These are phyloP conservation scores for Lignosus rhinocerotis DNA, from an alignment of 1,284 basidiomycete species.

Conservation along the genomic window DNA sequence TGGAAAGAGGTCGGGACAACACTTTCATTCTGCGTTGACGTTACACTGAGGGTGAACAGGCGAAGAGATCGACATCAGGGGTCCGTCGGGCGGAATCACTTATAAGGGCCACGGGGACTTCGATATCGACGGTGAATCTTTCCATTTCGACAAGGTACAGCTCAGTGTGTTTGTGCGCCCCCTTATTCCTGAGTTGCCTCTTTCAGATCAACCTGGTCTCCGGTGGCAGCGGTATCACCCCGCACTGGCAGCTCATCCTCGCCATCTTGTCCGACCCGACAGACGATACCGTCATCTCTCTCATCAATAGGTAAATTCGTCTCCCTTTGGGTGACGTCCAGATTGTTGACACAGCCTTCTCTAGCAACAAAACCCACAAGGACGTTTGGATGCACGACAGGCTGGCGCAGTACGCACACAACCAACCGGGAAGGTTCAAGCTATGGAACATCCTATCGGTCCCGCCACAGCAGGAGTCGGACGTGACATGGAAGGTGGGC, in stretches of 20 bases:
- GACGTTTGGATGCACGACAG: constrained; percentile 26
- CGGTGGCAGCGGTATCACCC: constrained; percentile 28
- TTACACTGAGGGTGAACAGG: neutral
- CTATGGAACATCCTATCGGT: constrained; percentile 26
- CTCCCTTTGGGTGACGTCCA: neutral
- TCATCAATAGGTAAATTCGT: constrained; percentile 23
- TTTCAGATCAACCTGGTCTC: constrained; percentile 28
- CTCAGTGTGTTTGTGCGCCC: neutral
- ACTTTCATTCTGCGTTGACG: no score
- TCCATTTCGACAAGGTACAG: constrained; percentile 22
- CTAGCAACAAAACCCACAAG: constrained; percentile 27
- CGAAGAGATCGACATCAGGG: constrained; percentile 28
- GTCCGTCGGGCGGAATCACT: constrained; percentile 26
- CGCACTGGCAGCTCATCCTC: constrained; percentile 31
- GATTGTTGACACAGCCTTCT: neutral
- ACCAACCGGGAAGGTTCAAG: constrained; percentile 21
- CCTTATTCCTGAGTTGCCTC: no score
- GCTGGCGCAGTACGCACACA: constrained; percentile 20
- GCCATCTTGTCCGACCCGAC: constrained; percentile 22
- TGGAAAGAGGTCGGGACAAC: constrained; percentile 21
- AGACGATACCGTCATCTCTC: constrained; percentile 21
- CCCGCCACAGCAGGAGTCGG: constrained; percentile 4
- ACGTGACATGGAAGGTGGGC: constrained; percentile 15
- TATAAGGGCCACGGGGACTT: constrained; percentile 24
- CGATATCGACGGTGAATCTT: constrained; percentile 20